Percentiles rank a stretch among this genome's conserved stretches.
Evolutionary conservation across 2,329 filamentous ascomycete species (phyloP).

Genomic region (Setomelanomma holmii): DNA sequence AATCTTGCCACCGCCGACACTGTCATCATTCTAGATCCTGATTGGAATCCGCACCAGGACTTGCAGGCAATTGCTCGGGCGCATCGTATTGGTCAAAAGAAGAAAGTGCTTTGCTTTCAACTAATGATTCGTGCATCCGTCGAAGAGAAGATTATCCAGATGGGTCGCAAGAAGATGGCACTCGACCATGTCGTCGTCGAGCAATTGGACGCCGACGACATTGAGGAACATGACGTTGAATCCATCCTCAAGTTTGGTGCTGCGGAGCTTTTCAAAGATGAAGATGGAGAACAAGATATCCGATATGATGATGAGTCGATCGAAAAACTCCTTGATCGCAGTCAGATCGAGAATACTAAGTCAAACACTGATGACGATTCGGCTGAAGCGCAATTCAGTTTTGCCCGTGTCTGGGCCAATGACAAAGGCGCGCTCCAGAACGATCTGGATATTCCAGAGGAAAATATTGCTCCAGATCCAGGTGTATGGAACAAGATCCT

Average conservation of each 20-base stretch:
- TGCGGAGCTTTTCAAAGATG: conserved; percentile 81
- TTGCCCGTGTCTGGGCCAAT: conserved; percentile 91
- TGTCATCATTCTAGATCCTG: conserved; percentile 94
- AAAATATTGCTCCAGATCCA: conserved; percentile 65
- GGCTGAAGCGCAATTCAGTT: conserved; percentile 83
- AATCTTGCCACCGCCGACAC: conserved; percentile 97
- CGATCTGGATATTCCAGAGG: conserved; percentile 62
- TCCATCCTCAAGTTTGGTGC: conserved; percentile 89
- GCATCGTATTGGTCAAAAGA: conserved; percentile 94
- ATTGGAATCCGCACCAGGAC: conserved; percentile 98
- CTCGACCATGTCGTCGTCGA: conserved; percentile 95
- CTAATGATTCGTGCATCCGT: conserved; percentile 87
- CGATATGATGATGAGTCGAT: conserved; percentile 81
- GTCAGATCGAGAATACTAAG: conserved; percentile 75
- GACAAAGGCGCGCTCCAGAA: conserved; percentile 73
- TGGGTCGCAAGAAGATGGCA: conserved; percentile 94
- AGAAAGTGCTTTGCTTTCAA: conserved; percentile 95
- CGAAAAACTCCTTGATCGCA: conserved; percentile 90
- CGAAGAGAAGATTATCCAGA: conserved; percentile 96
- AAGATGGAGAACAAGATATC: conserved; percentile 73
- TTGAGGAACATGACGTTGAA: conserved; percentile 80
- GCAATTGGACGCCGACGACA: conserved; percentile 83
- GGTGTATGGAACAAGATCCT: conserved; percentile 92
- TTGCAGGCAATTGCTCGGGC: conserved; percentile 93
- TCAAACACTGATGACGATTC: conserved; percentile 66